phyloP scores from a whole-genome alignment of 345 rosid genomes.

The Cardamine occulta region DNA sequence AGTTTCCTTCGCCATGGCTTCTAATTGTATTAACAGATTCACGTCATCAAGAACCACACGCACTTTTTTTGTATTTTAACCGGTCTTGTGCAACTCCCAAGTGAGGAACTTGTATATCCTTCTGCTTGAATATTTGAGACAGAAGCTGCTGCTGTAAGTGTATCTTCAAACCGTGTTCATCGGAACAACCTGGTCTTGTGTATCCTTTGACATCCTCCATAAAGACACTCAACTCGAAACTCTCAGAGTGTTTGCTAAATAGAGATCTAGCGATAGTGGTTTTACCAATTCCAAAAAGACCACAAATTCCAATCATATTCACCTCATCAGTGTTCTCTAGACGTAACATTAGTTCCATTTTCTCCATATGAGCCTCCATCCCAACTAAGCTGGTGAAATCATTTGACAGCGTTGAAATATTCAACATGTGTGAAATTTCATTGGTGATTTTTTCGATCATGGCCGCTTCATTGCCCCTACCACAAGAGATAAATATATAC shows the following conservation, averaged over 20 bases:
- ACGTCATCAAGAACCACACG: constrained; percentile 20
- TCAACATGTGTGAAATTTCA: neutral
- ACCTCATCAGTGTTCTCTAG: neutral
- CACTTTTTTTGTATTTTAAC: constrained; percentile 12
- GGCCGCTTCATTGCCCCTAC: neutral
- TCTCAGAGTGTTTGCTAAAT: neutral
- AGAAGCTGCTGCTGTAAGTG: neutral
- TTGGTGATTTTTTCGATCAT: neutral
- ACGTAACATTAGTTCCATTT: neutral
- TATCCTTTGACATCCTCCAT: neutral
- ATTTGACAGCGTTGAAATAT: neutral
- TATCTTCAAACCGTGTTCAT: neutral
- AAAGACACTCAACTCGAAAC: neutral
- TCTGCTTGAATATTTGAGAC: neutral
- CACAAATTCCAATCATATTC: constrained; percentile 3
- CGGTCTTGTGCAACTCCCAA: neutral
- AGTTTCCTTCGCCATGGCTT: neutral
- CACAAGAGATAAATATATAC: neutral
- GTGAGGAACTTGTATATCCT: neutral
- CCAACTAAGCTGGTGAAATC: neutral
- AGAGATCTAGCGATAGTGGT: neutral
- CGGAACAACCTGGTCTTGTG: neutral
- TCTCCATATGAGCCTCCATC: neutral
- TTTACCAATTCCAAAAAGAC: constrained; percentile 11
- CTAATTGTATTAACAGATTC: neutral